Evolutionary conservation across 139 green algal species (phyloP), one percentile per base, ranked within the genome.

Genomic region (Chlamydomonas schloesseri): DNA sequence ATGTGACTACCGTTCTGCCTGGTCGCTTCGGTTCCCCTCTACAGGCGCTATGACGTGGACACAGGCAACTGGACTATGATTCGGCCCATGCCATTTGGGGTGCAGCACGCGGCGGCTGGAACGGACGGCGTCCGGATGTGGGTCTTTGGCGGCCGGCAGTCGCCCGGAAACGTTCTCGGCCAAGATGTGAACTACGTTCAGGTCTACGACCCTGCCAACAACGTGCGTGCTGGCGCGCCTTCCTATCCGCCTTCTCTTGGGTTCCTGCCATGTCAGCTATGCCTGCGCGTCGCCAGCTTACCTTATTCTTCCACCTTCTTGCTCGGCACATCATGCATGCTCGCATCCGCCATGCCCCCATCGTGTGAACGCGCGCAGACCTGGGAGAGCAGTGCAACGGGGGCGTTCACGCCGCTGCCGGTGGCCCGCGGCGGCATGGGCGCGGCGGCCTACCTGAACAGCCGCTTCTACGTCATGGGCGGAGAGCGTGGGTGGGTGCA

Each of bases 401-500:
- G 42, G 42, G 42, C 42, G 42, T 50, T 13, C 31, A 33, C 37
- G 31, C 10, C 73, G 4, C 2, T 81, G 53, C 73, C 53, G 0
- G 53, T 70, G 46, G 34, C 47, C n/a, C 73, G 55, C 34, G 73
- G 73, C n/a, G 73, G 73, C 23, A 81, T 70, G 73, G 55, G 73
- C 34, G 11, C 31, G 3, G 73, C 53, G 11, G 34, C 34, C 31
- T 81, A 57, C 73, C 21, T 55, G 9, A 14, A 55, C 3, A 31
- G 14, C n/a, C 15, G 23, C 18, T 55, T 81, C 23, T 70, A 34
- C 31, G 9, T 81, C 55, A 31, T 70, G 4, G 73, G 73, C 15
- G 73, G 73, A 20, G 73, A 81, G 24, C 42, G 42, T 8, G 42
- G 42, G 42, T 50, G 42, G 6, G n/a, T n/a, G n/a, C n/a, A n/a